phyloP scores from a whole-genome alignment of 2,329 filamentous ascomycete genomes.

The Scedosporium aurantiacum region DNA sequence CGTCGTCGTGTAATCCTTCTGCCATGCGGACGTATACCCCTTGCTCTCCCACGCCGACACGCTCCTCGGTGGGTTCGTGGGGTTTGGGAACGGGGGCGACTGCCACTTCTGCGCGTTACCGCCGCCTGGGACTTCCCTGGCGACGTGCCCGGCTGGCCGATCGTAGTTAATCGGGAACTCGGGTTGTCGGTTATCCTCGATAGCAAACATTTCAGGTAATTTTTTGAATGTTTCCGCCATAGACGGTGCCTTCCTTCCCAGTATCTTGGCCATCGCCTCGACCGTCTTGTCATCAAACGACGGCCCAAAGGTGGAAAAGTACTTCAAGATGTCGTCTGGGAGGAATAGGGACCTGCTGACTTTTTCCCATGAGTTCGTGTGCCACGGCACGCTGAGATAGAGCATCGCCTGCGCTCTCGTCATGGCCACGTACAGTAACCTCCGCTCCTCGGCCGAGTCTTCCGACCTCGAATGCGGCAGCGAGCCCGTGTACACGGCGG shows the following conservation, averaged over 20 bases:
- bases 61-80: constrained; percentile 7
- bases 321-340: constrained; percentile 12
- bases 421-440: constrained; percentile 92
- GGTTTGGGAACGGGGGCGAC: constrained; percentile 7
- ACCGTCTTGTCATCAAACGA: constrained; percentile 53
- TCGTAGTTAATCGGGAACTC: constrained; percentile 39
- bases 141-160: constrained; percentile 16
- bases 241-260: constrained; percentile 51
- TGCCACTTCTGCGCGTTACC: constrained; percentile 13
- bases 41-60: not conserved
- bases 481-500: constrained; percentile 77
- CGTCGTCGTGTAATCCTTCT: constrained; percentile 43
- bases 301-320: constrained; percentile 53
- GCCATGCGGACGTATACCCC: constrained; percentile 23
- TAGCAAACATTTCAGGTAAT: constrained; percentile 40
- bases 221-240: constrained; percentile 41
- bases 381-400: constrained; percentile 71
- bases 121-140: constrained; percentile 12
- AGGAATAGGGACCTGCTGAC: constrained; percentile 20
- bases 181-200: constrained; percentile 60
- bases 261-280: constrained; percentile 57
- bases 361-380: constrained; percentile 19
- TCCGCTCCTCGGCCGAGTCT: constrained; percentile 72
- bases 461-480: constrained; percentile 84
- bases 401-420: constrained; percentile 79